phyloP scores from a whole-genome alignment of 176 grass and related monocot genomes.

The Raddia guianensis region DNA sequence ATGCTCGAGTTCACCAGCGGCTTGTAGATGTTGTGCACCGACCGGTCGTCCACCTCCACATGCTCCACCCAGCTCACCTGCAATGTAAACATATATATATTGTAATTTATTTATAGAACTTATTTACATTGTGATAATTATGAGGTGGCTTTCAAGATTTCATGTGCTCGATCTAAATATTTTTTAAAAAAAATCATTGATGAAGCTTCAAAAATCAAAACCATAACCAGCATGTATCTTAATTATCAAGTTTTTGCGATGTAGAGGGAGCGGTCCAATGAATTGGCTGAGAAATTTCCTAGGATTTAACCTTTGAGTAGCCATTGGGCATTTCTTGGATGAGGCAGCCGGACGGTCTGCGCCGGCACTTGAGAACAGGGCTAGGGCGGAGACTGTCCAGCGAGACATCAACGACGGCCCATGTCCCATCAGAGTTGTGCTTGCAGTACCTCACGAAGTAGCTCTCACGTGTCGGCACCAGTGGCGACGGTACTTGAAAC shows the following conservation, averaged over 20 bases:
- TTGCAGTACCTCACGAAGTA: slow-evolving; percentile 87
- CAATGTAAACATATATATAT: background rate
- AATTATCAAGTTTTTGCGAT: too few relatives aligned
- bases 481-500: slow-evolving; percentile 78
- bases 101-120: too few relatives aligned
- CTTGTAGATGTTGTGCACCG: slow-evolving; percentile 91
- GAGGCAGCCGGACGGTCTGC: slow-evolving; percentile 69
- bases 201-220: too few relatives aligned
- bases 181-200: too few relatives aligned
- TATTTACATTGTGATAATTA: too few relatives aligned
- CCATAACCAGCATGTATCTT: too few relatives aligned
- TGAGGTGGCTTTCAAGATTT: too few relatives aligned
- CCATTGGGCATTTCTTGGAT: slow-evolving; percentile 77
- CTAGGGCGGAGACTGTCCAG: slow-evolving; percentile 67
- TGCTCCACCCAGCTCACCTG: slow-evolving; percentile 98
- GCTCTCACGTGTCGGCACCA: slow-evolving; percentile 81
- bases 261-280: too few relatives aligned
- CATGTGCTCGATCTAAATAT: too few relatives aligned
- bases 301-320: slow-evolving; percentile 64
- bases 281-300: background rate
- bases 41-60: slow-evolving; percentile 85
- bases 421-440: slow-evolving; percentile 61
- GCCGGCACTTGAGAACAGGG: slow-evolving; percentile 47
- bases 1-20: slow-evolving; percentile 91
- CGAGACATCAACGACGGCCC: slow-evolving; percentile 81